Evolutionary conservation across 345 rosid species (phyloP).

Genomic region (Eucalyptus fibrosa): DNA sequence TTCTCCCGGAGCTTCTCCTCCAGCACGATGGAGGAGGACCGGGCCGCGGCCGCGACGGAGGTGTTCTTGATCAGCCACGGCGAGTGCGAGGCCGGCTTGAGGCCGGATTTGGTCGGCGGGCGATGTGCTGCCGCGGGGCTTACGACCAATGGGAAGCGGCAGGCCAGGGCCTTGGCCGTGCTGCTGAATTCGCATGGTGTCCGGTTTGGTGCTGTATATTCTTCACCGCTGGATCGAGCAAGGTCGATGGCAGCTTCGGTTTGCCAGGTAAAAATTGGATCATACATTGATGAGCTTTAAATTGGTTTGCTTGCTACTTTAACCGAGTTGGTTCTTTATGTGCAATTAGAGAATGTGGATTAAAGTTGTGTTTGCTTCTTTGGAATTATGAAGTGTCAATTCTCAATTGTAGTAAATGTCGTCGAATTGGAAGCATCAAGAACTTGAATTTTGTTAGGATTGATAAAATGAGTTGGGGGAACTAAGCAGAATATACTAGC

Average conservation of each 20-base stretch:
- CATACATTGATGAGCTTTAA: not conserved
- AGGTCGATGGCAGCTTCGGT: conserved; percentile 72
- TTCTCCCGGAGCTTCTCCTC: conserved; percentile 23
- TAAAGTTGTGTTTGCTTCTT: not conserved
- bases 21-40: conserved; percentile 19
- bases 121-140: conserved; percentile 58
- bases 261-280: conserved; percentile 46
- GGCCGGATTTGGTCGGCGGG: conserved; percentile 77
- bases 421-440: not conserved
- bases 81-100: conserved; percentile 58
- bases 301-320: not conserved
- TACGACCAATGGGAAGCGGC: conserved; percentile 72
- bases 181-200: conserved; percentile 73
- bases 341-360: not conserved
- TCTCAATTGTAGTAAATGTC: not conserved
- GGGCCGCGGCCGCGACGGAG: conserved; percentile 24
- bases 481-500: not conserved
- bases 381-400: not conserved
- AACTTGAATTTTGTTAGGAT: not conserved
- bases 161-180: conserved; percentile 89
- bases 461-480: not conserved
- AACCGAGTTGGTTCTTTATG: not conserved
- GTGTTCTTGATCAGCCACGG: conserved; percentile 71
- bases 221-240: conserved; percentile 80
- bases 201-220: conserved; percentile 52